Percentiles rank a stretch among this genome's conserved stretches.
phyloP scores from a whole-genome alignment of 2,329 filamentous ascomycete genomes.

The Coleophoma crateriformis region DNA sequence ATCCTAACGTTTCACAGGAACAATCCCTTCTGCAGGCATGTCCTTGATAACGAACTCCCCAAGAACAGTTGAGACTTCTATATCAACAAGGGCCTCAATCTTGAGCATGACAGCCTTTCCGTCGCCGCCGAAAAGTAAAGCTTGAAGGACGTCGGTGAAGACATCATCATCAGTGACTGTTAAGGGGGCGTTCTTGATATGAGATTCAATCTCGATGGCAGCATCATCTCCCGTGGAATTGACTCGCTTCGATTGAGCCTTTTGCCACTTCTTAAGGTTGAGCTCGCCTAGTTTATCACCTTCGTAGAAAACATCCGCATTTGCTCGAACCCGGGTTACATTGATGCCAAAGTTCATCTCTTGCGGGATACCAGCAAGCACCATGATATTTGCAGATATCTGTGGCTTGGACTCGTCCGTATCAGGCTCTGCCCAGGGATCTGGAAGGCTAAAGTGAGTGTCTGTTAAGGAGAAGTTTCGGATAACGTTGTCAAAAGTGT shows the following conservation, averaged over 20 bases:
- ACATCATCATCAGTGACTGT: slow-evolving; percentile 75
- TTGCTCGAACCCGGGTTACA: slow-evolving; percentile 70
- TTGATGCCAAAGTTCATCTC: slow-evolving; percentile 83
- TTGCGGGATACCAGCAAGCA: slow-evolving; percentile 71
- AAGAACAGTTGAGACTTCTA: slow-evolving; percentile 74
- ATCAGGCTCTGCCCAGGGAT: slow-evolving; percentile 70
- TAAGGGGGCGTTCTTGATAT: slow-evolving; percentile 73
- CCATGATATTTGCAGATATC: slow-evolving; percentile 78
- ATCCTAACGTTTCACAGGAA: slow-evolving; percentile 91
- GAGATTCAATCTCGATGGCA: slow-evolving; percentile 67
- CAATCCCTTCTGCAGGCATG: slow-evolving; percentile 77
- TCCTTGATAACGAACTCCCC: slow-evolving; percentile 76
- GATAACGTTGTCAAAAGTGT: slow-evolving; percentile 75
- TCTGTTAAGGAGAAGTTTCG: slow-evolving; percentile 82
- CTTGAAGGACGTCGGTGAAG: slow-evolving; percentile 75
- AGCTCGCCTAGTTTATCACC: slow-evolving; percentile 74
- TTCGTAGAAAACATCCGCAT: slow-evolving; percentile 76
- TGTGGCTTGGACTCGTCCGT: slow-evolving; percentile 68
- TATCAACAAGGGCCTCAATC: slow-evolving; percentile 76
- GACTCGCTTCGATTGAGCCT: slow-evolving; percentile 72
- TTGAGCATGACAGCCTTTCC: slow-evolving; percentile 60
- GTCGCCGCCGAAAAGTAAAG: slow-evolving; percentile 64
- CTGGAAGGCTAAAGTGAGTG: slow-evolving; percentile 80
- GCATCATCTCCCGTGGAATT: slow-evolving; percentile 50
- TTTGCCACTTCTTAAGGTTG: slow-evolving; percentile 76